A percentile compares a stretch with the other conserved stretches of the same genome.
These are phyloP conservation scores for Chalciporus chontae DNA, from an alignment of 768 basidiomycete genomes.

Conservation along the genomic window DNA sequence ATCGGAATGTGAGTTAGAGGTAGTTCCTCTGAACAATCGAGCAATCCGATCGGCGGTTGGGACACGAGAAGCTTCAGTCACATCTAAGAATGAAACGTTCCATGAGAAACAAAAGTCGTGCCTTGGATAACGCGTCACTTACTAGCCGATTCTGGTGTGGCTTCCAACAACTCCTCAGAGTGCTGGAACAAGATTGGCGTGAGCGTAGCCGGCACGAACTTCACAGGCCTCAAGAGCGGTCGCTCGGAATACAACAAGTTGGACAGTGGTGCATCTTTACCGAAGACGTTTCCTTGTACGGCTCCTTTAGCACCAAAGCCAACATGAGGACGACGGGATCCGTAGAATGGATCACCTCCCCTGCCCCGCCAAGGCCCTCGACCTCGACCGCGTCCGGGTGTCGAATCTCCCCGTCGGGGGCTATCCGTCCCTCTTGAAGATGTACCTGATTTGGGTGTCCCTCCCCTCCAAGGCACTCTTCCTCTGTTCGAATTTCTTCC, in stretches of 20 bases:
- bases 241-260: slow-evolving; percentile 52
- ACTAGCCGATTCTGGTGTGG: slow-evolving; percentile 52
- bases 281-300: background rate
- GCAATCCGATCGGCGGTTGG: slow-evolving; percentile 71
- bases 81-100: background rate
- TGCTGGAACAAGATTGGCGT: slow-evolving; percentile 49
- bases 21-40: slow-evolving; percentile 52
- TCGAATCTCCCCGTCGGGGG: slow-evolving; percentile 7
- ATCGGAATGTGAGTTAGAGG: slow-evolving; percentile 23
- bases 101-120: slow-evolving; percentile 6
- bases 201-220: slow-evolving; percentile 59
- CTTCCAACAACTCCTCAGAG: slow-evolving; percentile 60
- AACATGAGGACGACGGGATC: slow-evolving; percentile 3
- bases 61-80: slow-evolving; percentile 51
- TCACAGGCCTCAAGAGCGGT: slow-evolving; percentile 62
- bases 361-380: slow-evolving; percentile 23
- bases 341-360: slow-evolving; percentile 2
- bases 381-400: slow-evolving; percentile 23
- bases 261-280: slow-evolving; percentile 48
- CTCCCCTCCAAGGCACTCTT: slow-evolving; percentile 3
- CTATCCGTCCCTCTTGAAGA: slow-evolving; percentile 15
- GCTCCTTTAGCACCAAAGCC: slow-evolving; percentile 1
- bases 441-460: slow-evolving; percentile 12
- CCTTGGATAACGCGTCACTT: slow-evolving; percentile 20
- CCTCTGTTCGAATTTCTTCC: slow-evolving; percentile 3